Conservation (phyloP, 805 yeast species). For the Metschnikowia aberdeeniae region DNA sequence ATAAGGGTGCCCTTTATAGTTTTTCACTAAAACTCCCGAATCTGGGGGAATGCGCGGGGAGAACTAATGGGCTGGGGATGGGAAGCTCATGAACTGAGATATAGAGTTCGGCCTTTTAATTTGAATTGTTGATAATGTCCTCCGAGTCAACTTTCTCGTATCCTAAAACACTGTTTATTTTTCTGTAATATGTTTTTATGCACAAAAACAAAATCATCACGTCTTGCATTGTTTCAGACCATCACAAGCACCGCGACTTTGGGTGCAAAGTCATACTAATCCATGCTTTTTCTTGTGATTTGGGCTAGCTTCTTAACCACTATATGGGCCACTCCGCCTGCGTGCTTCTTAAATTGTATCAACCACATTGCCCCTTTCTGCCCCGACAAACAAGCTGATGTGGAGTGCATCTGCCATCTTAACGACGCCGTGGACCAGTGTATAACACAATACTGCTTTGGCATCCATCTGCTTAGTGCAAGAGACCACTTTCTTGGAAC, state of each 20-base stretch:
- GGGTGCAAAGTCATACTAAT: conserved; percentile 11
- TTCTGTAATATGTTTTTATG: no score
- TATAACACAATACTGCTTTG: conserved; percentile 43
- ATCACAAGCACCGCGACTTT: conserved; percentile 5
- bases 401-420: conserved; percentile 38
- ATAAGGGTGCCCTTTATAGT: no score
- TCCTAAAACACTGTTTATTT: no score
- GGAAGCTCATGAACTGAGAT: no score
- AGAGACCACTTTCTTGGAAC: conserved; percentile 49
- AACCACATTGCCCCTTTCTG: conserved; percentile 35
- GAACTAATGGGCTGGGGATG: no score
- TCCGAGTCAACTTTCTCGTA: no score
- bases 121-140: no score
- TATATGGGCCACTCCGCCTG: conserved; percentile 44
- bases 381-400: conserved; percentile 28
- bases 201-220: no score
- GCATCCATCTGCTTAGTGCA: conserved; percentile 38
- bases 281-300: conserved; percentile 7
- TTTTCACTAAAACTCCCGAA: no score
- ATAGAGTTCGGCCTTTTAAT: no score
- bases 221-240: no score
- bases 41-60: no score
- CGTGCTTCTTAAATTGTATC: conserved; percentile 45
- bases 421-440: conserved; percentile 41
- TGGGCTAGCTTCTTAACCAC: conserved; percentile 3